These are phyloP conservation scores for Sordaria brevicollis DNA, from an alignment of 495 filamentous ascomycete genomes.

Conservation along the genomic window DNA sequence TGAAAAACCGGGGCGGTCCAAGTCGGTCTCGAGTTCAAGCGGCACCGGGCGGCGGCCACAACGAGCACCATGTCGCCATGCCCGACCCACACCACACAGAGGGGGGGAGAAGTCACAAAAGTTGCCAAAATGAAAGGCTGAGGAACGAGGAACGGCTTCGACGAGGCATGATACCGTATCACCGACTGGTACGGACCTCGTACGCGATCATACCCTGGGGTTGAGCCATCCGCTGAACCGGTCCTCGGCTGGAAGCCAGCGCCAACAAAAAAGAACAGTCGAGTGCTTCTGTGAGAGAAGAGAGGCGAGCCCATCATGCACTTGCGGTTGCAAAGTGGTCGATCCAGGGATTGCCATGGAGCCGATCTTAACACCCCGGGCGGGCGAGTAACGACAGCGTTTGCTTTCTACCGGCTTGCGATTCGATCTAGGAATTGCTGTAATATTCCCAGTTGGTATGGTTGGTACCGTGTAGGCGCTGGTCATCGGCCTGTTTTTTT, in stretches of 20 bases:
- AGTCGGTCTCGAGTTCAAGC: background rate
- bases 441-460: background rate
- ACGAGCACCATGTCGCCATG: background rate
- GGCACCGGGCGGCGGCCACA: background rate
- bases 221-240: background rate
- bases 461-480: background rate
- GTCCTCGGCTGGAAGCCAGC: background rate
- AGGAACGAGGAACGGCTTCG: background rate
- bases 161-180: background rate
- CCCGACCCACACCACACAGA: background rate
- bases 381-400: background rate
- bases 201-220: background rate
- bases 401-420: background rate
- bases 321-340: background rate
- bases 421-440: background rate
- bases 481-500: background rate
- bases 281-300: background rate
- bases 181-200: background rate
- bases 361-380: background rate
- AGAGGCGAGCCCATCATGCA: background rate
- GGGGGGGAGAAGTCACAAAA: background rate
- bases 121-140: background rate
- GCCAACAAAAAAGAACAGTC: background rate
- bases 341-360: background rate
- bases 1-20: background rate